These are phyloP conservation scores for Pleodorina starrii DNA, from an alignment of 139 green algal species.

Conservation along the genomic window DNA sequence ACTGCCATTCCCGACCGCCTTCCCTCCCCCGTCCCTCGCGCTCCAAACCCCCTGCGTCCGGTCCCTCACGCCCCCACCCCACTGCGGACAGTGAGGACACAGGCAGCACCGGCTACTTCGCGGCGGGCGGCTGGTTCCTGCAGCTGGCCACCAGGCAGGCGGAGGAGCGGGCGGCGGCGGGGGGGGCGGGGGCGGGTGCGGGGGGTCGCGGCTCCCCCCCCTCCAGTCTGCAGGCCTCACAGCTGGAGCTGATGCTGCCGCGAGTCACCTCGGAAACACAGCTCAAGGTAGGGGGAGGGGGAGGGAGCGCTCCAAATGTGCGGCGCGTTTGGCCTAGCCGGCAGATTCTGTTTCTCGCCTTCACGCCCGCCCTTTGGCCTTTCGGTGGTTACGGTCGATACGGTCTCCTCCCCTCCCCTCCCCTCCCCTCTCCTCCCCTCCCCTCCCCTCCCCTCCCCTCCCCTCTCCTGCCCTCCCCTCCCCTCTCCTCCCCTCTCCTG, in stretches of 20 bases:
- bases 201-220: no score
- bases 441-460: neutral
- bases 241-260: constrained; percentile 1
- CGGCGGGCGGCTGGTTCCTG: constrained; percentile 34
- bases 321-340: no score
- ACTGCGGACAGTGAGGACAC: constrained; percentile 42
- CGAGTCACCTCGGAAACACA: neutral
- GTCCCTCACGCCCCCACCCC: no score
- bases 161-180: neutral
- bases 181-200: neutral
- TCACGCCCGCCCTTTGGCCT: no score
- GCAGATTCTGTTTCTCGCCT: no score
- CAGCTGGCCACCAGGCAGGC: neutral
- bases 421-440: no score
- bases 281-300: constrained; percentile 1
- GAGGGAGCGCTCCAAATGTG: neutral
- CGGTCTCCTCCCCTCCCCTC: no score
- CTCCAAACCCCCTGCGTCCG: no score
- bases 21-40: no score
- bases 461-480: neutral
- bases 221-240: neutral
- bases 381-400: no score
- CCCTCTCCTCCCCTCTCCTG: no score
- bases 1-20: no score
- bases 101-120: constrained; percentile 37